Conservation (phyloP, 2,329 filamentous ascomycete species). For the Fusarium neocosmosporiellum region DNA sequence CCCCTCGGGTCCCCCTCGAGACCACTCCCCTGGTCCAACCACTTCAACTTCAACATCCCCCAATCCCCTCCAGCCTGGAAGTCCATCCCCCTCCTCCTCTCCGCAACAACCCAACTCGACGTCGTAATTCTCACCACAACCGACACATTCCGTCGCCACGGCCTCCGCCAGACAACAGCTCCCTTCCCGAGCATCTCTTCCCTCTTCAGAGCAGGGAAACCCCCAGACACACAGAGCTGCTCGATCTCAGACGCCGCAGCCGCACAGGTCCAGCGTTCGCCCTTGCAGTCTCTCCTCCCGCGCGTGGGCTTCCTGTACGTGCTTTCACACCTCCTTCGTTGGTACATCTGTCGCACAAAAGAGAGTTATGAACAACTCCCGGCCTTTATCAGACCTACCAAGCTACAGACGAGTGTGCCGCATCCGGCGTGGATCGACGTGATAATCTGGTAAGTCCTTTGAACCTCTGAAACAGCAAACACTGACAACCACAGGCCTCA, state of each 20-base stretch:
- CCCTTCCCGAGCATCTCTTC: slow-evolving; percentile 42
- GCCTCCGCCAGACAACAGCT: slow-evolving; percentile 12
- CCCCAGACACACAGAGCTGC: neutral
- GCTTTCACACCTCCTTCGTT: slow-evolving; percentile 22
- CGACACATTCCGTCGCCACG: slow-evolving; percentile 14
- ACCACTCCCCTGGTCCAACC: slow-evolving; percentile 20
- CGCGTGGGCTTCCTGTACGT: slow-evolving; percentile 35
- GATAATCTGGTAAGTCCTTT: slow-evolving; percentile 25
- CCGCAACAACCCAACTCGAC: slow-evolving; percentile 27
- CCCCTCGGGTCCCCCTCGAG: slow-evolving; percentile 4
- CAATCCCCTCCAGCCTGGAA: slow-evolving; percentile 13
- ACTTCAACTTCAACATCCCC: slow-evolving; percentile 13
- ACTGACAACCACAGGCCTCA: slow-evolving; percentile 17
- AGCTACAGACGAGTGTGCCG: slow-evolving; percentile 38
- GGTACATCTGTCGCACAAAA: slow-evolving; percentile 39
- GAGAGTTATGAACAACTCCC: slow-evolving; percentile 41
- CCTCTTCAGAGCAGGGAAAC: slow-evolving; percentile 28
- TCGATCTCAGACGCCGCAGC: slow-evolving; percentile 28
- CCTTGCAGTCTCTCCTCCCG: slow-evolving; percentile 13
- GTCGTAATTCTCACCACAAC: slow-evolving; percentile 27
- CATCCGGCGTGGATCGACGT: slow-evolving; percentile 43
- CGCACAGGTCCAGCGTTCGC: slow-evolving; percentile 24
- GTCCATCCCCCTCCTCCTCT: slow-evolving; percentile 23
- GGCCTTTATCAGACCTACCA: slow-evolving; percentile 35
- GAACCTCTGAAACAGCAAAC: neutral